Evolutionary conservation across 179 eudicot genomes (phyloP), one percentile per base, ranked within the genome.

Genomic region (Carnegiea gigantea): DNA sequence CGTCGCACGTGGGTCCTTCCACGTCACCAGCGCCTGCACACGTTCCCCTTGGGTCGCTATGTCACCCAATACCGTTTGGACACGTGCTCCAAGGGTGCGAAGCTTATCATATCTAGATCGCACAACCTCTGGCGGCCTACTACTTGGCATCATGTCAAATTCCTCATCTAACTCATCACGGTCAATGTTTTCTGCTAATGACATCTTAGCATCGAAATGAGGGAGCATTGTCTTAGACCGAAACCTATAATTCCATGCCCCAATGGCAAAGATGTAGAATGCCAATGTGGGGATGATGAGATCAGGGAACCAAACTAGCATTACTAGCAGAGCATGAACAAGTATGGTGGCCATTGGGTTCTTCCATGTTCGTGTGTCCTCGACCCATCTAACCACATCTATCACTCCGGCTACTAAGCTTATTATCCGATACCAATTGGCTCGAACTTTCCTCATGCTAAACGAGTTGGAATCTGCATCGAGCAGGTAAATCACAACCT

Each of bases 251-350:
- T 96, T 96, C 99, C 96, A 96, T 4, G 88, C 93, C 5, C 98
- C 98, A 8, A 92, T 76, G 9, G 62, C 93, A 28, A 96, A 96
- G 68, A 91, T 87, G 70, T 96, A 96, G 83, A 94, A 92, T 1
- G 97, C 96, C 70, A 92, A 54, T 36, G 99, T 91, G 0, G 99
- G 99, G 48, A 94, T 81, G 7, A 94, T 92, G 36, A 96, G 86
- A 51, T 96, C 98, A 0, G 99, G 99, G 73, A 90, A 92, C 99
- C 98, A 94, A 30, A 96, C 96, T 21, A 96, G 86, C 94, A 92
- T 86, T 72, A 94, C 95, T 60, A 96, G 78, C 81, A 96, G 82
- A 6, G 93, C 97, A 57, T 96, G 99, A 9, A 92, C 97, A 2
- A 96, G 92, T 12, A 94, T 24, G 9, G 99, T 96, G 5, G 99